Evolutionary conservation across 2,329 filamentous ascomycete species (phyloP).

Genomic region (Cryoendolithus antarcticus): DNA sequence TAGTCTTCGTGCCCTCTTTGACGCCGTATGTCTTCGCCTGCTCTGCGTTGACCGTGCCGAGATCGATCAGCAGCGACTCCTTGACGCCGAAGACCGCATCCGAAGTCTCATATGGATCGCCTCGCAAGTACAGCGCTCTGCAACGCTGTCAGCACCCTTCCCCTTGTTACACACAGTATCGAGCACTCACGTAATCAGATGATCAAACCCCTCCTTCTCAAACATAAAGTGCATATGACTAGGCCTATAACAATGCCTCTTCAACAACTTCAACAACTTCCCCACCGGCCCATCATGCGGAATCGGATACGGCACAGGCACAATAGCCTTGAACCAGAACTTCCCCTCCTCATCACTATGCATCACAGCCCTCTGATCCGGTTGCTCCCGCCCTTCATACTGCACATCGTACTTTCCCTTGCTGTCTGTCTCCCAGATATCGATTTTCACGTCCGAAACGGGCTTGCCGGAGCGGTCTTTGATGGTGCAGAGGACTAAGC

Average conservation of each 20-base stretch:
- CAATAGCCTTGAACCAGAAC: conserved; percentile 79
- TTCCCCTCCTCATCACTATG: conserved; percentile 55
- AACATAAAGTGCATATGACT: conserved; percentile 86
- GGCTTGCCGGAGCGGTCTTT: conserved; percentile 52
- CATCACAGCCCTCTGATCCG: conserved; percentile 63
- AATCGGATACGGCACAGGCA: conserved; percentile 75
- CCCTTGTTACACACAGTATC: no score
- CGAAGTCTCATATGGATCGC: conserved; percentile 68
- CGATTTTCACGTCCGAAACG: conserved; percentile 55
- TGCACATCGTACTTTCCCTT: conserved; percentile 77
- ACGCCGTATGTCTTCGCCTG: conserved; percentile 50
- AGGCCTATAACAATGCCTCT: conserved; percentile 66
- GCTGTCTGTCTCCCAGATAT: conserved; percentile 77
- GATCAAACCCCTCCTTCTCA: conserved; percentile 64
- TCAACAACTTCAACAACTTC: conserved; percentile 50
- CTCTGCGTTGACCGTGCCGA: conserved; percentile 39
- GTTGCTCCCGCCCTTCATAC: conserved; percentile 48
- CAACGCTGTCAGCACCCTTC: conserved; percentile 7
- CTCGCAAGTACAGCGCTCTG: conserved; percentile 64
- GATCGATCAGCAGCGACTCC: conserved; percentile 60
- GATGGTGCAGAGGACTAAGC: conserved; percentile 62
- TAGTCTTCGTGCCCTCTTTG: conserved; percentile 44
- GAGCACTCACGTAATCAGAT: conserved; percentile 64
- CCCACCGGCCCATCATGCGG: conserved; percentile 77
- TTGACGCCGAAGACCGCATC: conserved; percentile 85